Conservation (phyloP, 345 rosid species). For the Dipteronia dyeriana region DNA sequence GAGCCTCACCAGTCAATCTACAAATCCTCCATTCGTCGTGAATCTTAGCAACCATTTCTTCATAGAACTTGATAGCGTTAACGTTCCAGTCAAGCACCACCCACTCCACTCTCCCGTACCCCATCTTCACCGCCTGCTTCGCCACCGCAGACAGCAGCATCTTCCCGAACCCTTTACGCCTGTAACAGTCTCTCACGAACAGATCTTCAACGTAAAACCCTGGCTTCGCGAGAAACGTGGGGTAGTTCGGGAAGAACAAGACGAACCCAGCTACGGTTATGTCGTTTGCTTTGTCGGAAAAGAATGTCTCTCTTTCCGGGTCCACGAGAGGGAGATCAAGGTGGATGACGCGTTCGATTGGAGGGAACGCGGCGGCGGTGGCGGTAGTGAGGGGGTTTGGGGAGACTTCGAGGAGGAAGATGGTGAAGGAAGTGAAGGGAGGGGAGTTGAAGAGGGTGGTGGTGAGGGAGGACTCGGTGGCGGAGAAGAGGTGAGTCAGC, state of each 20-base stretch:
- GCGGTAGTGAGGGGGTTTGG: slow-evolving; percentile 39
- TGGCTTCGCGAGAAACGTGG: slow-evolving; percentile 67
- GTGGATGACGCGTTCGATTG: slow-evolving; percentile 38
- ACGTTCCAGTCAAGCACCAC: slow-evolving; percentile 85
- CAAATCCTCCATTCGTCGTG: slow-evolving; percentile 83
- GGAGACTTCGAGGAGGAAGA: slow-evolving; percentile 84
- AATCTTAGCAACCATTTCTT: slow-evolving; percentile 84
- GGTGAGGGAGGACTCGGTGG: slow-evolving; percentile 56
- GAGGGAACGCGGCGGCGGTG: slow-evolving; percentile 27
- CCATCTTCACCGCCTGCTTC: slow-evolving; percentile 84
- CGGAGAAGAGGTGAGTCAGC: no score
- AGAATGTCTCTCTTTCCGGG: slow-evolving; percentile 52
- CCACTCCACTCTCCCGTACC: slow-evolving; percentile 94
- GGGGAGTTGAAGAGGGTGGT: slow-evolving; percentile 72
- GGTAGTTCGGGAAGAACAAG: slow-evolving; percentile 80
- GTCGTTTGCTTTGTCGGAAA: slow-evolving; percentile 31
- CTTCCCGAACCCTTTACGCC: slow-evolving; percentile 81
- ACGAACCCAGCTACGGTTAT: slow-evolving; percentile 78
- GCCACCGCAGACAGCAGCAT: slow-evolving; percentile 83
- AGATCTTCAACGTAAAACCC: slow-evolving; percentile 88
- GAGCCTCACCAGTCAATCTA: slow-evolving; percentile 84
- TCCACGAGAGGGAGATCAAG: slow-evolving; percentile 58
- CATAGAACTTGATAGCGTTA: slow-evolving; percentile 79
- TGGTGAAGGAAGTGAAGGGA: slow-evolving; percentile 76
- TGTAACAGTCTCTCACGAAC: slow-evolving; percentile 78